These are phyloP conservation scores for Rhodotorula babjevae DNA, from an alignment of 768 basidiomycete species.

Conservation along the genomic window DNA sequence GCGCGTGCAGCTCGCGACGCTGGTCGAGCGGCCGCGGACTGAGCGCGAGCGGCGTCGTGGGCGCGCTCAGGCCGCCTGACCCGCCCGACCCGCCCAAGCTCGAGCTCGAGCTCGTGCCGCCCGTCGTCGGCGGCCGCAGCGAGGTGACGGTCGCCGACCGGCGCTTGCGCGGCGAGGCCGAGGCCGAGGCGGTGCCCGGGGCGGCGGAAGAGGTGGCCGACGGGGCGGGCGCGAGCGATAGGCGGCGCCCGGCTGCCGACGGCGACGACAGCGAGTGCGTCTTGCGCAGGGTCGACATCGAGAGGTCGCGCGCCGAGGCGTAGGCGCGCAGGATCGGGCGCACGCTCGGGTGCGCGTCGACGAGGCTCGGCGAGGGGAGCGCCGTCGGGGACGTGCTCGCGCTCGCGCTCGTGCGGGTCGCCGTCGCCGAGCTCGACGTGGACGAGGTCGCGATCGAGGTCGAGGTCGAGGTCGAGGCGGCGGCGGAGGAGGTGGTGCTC, in stretches of 20 bases:
- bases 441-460: too few species aligned
- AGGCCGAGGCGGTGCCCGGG: background rate
- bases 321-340: constrained; percentile 22
- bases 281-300: constrained; percentile 17
- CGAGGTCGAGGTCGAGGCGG: too few species aligned
- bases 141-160: background rate
- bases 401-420: too few species aligned
- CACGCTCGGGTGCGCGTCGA: background rate
- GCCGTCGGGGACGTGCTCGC: too few species aligned
- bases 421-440: too few species aligned
- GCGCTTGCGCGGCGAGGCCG: background rate
- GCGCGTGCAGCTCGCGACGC: constrained; percentile 6
- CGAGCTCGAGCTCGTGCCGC: background rate
- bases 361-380: background rate
- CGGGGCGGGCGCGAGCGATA: background rate
- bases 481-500: too few species aligned
- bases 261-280: background rate
- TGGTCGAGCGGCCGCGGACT: background rate
- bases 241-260: background rate
- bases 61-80: background rate
- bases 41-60: constrained; percentile 4
- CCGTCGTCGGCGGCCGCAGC: background rate
- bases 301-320: constrained; percentile 31
- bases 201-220: background rate
- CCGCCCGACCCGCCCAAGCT: too few species aligned